These are phyloP conservation scores for Talaromyces sp. DNA, from an alignment of 2,329 filamentous ascomycete genomes.

Conservation along the genomic window DNA sequence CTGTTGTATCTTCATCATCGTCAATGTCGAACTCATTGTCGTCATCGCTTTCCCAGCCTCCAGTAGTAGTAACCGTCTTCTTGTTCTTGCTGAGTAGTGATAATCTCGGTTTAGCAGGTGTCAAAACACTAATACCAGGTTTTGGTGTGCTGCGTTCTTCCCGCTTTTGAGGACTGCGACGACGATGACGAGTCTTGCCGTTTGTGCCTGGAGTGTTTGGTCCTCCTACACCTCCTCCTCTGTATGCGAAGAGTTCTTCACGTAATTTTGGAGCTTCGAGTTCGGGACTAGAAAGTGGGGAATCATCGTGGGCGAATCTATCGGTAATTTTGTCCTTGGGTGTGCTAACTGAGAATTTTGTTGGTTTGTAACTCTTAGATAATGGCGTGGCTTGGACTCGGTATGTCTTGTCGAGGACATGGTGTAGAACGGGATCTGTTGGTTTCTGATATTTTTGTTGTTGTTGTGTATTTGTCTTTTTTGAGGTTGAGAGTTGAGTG, in stretches of 20 bases:
- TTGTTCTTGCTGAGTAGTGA: conserved; percentile 18
- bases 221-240: conserved; percentile 83
- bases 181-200: conserved; percentile 29
- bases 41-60: conserved; percentile 67
- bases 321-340: conserved; percentile 24
- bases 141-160: conserved; percentile 51
- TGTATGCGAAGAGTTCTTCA: conserved; percentile 79
- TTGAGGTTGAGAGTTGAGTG: conserved; percentile 28
- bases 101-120: conserved; percentile 49
- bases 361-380: conserved; percentile 41
- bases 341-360: conserved; percentile 27
- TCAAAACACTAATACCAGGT: conserved; percentile 81
- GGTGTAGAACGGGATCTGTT: conserved; percentile 74
- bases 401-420: conserved; percentile 92
- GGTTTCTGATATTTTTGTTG: conserved; percentile 37
- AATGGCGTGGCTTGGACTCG: conserved; percentile 88
- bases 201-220: conserved; percentile 53
- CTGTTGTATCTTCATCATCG: conserved; percentile 53
- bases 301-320: conserved; percentile 34
- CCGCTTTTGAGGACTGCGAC: conserved; percentile 12
- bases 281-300: conserved; percentile 68
- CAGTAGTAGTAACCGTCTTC: conserved; percentile 29
- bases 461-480: conserved; percentile 28
- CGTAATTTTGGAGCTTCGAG: conserved; percentile 76
- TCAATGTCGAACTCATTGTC: conserved; percentile 44